Base-by-base conservation (phyloP, 305 asterid species). In the Fraxinus floribunda region DNA sequence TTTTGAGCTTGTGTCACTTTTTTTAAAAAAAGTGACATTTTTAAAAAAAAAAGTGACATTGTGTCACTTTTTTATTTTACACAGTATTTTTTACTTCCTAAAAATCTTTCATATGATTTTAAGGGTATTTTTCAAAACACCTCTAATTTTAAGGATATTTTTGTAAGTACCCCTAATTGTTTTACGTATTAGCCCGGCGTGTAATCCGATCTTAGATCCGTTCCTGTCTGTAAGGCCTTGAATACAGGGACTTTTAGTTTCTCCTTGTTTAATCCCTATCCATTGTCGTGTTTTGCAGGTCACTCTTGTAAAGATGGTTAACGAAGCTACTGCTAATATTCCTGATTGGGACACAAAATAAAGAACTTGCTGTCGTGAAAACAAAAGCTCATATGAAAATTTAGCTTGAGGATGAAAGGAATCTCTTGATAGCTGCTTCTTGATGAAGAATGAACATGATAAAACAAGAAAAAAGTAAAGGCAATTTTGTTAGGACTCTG, bases 271-370 rank as follows among this genome's bases (percentile, higher is more conserved):
- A 49, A 49, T 15, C 7, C 7, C 20, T 49, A 20, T 74, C 57
- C 16, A 32, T 13, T n/a, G 5, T 78, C 4, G 15, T 49, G 60
- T 38, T 70, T 83, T 85, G 88, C 85, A 89, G 95, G 91, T 86
- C n/a, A 90, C 91, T 57, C 88, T 92, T 13, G 82, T 92, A 49
- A 86, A 86, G 83, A 80, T 86, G 92, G 44, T 92, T 39, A 92
- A 92, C 60, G 89, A 90, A 83, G 95, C 92, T 5, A 87, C 90
- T 76, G 86, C 88, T 3, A 80, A 92, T 73, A 73, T 89, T 78
- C 91, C 91, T 1, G 83, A 88, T 36, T 92, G 96, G 96, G 91
- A 83, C 32, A 84, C 76, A 52, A 39, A 32, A 18, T 30, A 15
- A 46, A 62, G 57, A 4, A 13, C 18, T 46, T 46, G 16, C 6